These are phyloP conservation scores for Yarrowia yakushimensis DNA, from an alignment of 805 yeast species.

Conservation along the genomic window DNA sequence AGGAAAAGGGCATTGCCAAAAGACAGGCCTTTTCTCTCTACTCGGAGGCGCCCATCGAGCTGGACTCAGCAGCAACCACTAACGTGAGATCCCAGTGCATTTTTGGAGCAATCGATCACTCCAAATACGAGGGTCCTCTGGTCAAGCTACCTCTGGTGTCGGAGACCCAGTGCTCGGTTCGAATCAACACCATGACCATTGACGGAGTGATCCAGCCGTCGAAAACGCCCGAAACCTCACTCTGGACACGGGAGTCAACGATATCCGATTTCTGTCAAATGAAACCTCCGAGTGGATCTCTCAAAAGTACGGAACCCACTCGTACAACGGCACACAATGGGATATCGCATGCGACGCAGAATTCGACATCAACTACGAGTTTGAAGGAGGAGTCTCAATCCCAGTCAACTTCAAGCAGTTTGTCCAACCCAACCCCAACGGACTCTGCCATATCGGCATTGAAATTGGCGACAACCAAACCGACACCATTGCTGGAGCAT, in stretches of 20 bases:
- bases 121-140: conserved; percentile 5
- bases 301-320: conserved; percentile 3
- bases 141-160: conserved; percentile 6
- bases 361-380: conserved; percentile 19
- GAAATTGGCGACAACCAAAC: conserved; percentile 2
- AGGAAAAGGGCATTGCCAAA: background rate
- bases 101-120: conserved; percentile 12
- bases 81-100: background rate
- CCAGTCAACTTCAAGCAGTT: conserved; percentile 26
- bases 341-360: conserved; percentile 14
- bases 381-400: conserved; percentile 7
- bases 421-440: conserved; percentile 26
- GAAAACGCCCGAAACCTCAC: conserved; percentile 13
- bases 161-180: conserved; percentile 10
- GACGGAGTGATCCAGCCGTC: background rate
- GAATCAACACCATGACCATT: conserved; percentile 18
- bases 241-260: conserved; percentile 14
- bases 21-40: conserved; percentile 6
- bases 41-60: conserved; percentile 13
- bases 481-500: conserved; percentile 12
- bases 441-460: background rate
- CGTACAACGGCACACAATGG: conserved; percentile 18
- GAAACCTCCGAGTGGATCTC: conserved; percentile 22
- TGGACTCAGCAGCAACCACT: conserved; percentile 2
- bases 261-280: conserved; percentile 8